phyloP scores from a whole-genome alignment of 2,329 filamentous ascomycete genomes.

The Aspergillus calidoustus region DNA sequence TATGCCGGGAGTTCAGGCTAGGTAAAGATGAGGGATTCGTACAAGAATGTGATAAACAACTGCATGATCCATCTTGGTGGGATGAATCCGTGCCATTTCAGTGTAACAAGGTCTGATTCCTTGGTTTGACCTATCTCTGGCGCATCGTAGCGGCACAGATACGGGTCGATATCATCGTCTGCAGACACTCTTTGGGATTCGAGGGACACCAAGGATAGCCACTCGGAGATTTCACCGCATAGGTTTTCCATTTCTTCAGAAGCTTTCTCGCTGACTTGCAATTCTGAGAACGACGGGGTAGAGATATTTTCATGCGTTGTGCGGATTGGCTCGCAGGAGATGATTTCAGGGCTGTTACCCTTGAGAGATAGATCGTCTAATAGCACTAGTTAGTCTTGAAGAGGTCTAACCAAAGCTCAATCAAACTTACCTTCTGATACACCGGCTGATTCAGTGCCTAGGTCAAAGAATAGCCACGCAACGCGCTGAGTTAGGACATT shows the following conservation, averaged over 20 bases:
- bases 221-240: constrained; percentile 63
- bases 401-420: not conserved
- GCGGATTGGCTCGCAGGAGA: constrained; percentile 33
- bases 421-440: constrained; percentile 49
- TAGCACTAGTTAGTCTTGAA: constrained; percentile 7
- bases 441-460: constrained; percentile 35
- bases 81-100: constrained; percentile 51
- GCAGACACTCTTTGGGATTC: constrained; percentile 43
- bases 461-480: constrained; percentile 79
- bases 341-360: constrained; percentile 43
- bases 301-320: constrained; percentile 33
- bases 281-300: constrained; percentile 38
- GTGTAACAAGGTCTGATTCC: constrained; percentile 36
- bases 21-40: constrained; percentile 22
- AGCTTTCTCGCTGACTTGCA: constrained; percentile 31
- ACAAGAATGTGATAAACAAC: constrained; percentile 43
- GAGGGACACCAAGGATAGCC: constrained; percentile 62
- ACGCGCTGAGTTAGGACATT: constrained; percentile 71
- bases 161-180: constrained; percentile 48
- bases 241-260: constrained; percentile 63
- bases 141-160: constrained; percentile 49
- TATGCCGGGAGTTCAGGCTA: not conserved
- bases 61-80: constrained; percentile 44
- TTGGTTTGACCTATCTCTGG: constrained; percentile 35
- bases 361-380: constrained; percentile 41